Evolutionary conservation across 331 rosid genomes (phyloP).

Genomic region (Acacia concinna): DNA sequence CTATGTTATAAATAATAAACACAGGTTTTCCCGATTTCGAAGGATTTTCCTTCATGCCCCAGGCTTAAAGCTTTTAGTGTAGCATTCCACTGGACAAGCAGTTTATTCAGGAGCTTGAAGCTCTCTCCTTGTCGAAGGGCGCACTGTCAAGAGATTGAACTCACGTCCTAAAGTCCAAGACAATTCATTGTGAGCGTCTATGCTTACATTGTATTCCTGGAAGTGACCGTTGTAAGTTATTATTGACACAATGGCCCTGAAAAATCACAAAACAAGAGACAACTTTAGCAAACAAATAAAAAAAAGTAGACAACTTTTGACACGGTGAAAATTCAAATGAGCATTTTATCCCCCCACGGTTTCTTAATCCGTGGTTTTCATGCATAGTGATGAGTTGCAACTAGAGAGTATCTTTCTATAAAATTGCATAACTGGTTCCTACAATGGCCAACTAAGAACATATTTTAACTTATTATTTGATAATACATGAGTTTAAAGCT

Average conservation of each 20-base stretch:
- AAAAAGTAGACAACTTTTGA: neutral
- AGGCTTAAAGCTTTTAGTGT: neutral
- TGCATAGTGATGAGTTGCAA: neutral
- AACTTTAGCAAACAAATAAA: conserved; percentile 6
- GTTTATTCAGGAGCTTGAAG: conserved; percentile 38
- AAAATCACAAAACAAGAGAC: conserved; percentile 31
- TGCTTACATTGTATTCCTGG: conserved; percentile 67
- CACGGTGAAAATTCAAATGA: neutral
- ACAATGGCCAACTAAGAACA: neutral
- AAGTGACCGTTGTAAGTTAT: conserved; percentile 72
- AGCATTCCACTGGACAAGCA: neutral
- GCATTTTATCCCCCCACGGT: neutral
- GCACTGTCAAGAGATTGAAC: conserved; percentile 57
- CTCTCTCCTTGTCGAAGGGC: conserved; percentile 34
- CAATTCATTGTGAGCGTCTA: conserved; percentile 60
- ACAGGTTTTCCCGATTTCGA: neutral
- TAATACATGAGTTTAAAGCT: neutral
- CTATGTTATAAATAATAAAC: neutral
- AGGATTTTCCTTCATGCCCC: conserved; percentile 13
- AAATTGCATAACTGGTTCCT: neutral
- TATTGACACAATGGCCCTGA: conserved; percentile 71
- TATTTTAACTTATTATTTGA: neutral
- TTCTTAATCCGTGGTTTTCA: neutral
- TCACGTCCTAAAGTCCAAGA: conserved; percentile 70
- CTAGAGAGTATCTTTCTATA: neutral